Percentiles rank a stretch among this genome's conserved stretches.
phyloP scores from a whole-genome alignment of 108 stramenopile species.

The Cyclostephanos tholiformis region DNA sequence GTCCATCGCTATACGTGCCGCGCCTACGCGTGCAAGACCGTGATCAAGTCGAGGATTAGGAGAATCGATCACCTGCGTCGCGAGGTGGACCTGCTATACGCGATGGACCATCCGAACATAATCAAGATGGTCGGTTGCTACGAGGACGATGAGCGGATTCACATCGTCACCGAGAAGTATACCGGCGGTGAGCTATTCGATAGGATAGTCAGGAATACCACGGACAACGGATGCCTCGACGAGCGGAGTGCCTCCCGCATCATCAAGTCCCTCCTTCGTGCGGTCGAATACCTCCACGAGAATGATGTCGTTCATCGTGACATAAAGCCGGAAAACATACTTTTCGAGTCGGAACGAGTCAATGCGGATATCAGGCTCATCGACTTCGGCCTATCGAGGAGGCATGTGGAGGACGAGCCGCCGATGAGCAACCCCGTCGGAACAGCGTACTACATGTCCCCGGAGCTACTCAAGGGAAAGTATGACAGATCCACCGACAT shows the following conservation, averaged over 20 bases:
- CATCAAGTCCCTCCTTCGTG: conserved; percentile 52
- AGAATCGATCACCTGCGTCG: conserved; percentile 22
- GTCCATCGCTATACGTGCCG: conserved; percentile 39
- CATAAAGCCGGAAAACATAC: conserved; percentile 74
- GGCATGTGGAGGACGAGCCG: conserved; percentile 11
- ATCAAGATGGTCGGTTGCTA: conserved; percentile 38
- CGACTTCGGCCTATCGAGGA: conserved; percentile 64
- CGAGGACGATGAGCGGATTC: conserved; percentile 47
- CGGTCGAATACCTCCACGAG: conserved; percentile 59
- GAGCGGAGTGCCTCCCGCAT: conserved; percentile 48
- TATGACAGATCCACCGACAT: conserved; percentile 76
- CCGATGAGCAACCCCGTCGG: conserved; percentile 39
- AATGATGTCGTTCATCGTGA: conserved; percentile 69
- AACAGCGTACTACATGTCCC: conserved; percentile 63
- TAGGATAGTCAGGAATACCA: conserved; percentile 19
- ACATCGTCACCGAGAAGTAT: conserved; percentile 63
- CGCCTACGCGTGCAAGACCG: conserved; percentile 60
- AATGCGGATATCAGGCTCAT: conserved; percentile 47
- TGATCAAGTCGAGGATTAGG: conserved; percentile 44
- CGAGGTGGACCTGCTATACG: conserved; percentile 9
- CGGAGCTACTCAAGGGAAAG: conserved; percentile 55
- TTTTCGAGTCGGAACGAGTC: conserved; percentile 8
- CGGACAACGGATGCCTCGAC: conserved; percentile 28
- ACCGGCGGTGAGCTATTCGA: conserved; percentile 76
- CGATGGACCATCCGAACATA: conserved; percentile 31